phyloP scores from a whole-genome alignment of 345 rosid genomes.

The Populus pruinosa region DNA sequence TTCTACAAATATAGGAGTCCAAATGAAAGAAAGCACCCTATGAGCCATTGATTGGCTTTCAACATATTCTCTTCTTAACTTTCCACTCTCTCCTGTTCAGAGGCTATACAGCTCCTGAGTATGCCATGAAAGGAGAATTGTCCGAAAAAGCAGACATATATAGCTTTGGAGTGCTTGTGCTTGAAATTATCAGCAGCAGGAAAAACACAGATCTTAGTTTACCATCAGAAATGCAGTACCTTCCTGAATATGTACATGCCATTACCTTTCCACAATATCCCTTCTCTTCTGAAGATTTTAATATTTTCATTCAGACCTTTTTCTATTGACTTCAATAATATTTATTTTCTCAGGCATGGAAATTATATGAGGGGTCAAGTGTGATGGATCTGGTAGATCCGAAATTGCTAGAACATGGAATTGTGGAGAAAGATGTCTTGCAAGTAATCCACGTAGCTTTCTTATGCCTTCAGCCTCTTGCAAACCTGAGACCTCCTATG shows the following conservation, averaged over 20 bases:
- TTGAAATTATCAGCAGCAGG: conserved; percentile 61
- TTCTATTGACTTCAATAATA: neutral
- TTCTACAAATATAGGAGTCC: neutral
- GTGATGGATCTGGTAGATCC: conserved; percentile 47
- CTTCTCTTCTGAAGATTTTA: neutral
- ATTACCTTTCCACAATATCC: neutral
- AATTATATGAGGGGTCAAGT: conserved; percentile 38
- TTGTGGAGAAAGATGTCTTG: conserved; percentile 37
- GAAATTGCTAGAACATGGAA: conserved; percentile 34
- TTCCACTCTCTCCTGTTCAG: conserved; percentile 13
- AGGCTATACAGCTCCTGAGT: conserved; percentile 74
- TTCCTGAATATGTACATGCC: conserved; percentile 59
- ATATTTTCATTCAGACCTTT: neutral
- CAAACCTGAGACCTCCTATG: conserved; percentile 54
- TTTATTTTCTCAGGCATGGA: conserved; percentile 52
- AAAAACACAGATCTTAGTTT: conserved; percentile 55
- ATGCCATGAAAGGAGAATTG: conserved; percentile 61
- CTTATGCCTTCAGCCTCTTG: conserved; percentile 53
- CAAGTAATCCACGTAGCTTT: conserved; percentile 49
- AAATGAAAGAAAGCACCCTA: neutral
- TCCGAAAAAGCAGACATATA: conserved; percentile 73
- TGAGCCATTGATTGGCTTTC: neutral
- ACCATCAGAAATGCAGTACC: conserved; percentile 63
- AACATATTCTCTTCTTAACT: neutral
- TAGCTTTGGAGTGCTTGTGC: conserved; percentile 62